Evolutionary conservation across 2,329 filamentous ascomycete genomes (phyloP).

Genomic region (Cytospora piceicola): DNA sequence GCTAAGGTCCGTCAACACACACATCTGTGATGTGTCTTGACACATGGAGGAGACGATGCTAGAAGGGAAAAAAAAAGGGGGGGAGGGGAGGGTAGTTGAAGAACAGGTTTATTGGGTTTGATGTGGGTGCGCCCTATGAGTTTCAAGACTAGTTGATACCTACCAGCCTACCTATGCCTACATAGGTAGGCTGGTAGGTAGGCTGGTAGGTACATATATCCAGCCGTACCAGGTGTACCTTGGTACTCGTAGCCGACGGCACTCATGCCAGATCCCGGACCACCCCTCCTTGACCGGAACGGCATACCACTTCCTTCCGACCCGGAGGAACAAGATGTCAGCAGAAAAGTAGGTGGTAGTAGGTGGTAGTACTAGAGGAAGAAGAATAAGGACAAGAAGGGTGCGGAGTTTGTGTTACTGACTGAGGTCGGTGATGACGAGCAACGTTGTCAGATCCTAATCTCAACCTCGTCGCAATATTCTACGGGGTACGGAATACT

Average conservation of each 20-base stretch:
- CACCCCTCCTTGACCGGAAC: conserved; percentile 22
- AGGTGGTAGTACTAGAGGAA: background rate
- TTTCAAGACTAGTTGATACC: conserved; percentile 20
- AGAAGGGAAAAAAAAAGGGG: no score
- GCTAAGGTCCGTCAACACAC: conserved; percentile 3
- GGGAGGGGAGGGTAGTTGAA: conserved; percentile 8
- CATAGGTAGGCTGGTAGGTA: no score
- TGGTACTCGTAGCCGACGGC: conserved; percentile 6
- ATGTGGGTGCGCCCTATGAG: conserved; percentile 15
- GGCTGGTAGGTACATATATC: no score
- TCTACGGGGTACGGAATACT: no score
- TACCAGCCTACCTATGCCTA: no score
- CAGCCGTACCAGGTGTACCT: background rate
- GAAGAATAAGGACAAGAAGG: no score
- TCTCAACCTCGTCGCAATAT: conserved; percentile 4
- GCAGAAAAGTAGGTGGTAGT: background rate
- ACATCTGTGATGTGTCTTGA: conserved; percentile 20
- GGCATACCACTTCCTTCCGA: conserved; percentile 23
- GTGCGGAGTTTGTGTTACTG: no score
- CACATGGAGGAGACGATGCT: background rate
- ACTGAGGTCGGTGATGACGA: background rate
- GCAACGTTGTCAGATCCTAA: conserved; percentile 20
- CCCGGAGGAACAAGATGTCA: background rate
- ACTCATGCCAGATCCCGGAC: conserved; percentile 14
- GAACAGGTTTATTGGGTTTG: conserved; percentile 8